Base-by-base conservation (phyloP, 78 protist genomes). In the Dictyostelium capitatum region DNA sequence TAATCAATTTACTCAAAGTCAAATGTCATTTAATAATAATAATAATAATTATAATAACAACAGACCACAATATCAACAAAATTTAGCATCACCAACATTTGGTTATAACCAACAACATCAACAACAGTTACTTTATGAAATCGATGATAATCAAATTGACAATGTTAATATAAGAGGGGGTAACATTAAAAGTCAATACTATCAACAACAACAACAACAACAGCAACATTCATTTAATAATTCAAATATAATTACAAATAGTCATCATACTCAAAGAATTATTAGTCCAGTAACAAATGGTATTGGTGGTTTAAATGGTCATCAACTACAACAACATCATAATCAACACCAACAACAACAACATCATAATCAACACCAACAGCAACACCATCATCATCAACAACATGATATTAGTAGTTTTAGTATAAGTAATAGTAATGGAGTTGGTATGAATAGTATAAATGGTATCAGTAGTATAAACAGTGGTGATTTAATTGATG, bases 91-190 rank as follows among this genome's bases (percentile, higher is more conserved):
- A 37, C 43, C 43, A 37, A 37, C 43, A 37, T 37, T 37, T 37
- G 43, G 43, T 37, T 37, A 17, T 19, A 17, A 69, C 5, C 77
- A 69, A 37, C 72, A 59, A 23, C 15, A 59, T 23, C 15, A 59
- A 23, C 69, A 64, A 64, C 77, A 69, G 10, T 43, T 28, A 15
- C 12, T 23, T 15, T 67, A 67, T 67, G 75, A 67, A 15, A 67
- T 67, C 9, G 75, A 67, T 67, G 75, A 67, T 15, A 67, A 67
- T 32, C 75, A 67, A 67, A 62, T 62, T 25, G 70, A 62, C 10
- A 62, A 23, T 25, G 70, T 8, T 23, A 62, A 62, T 62, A 62
- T 57, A 9, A 57, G 10, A 25, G 28, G 70, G 11, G 19, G 70
- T 23, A 37, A 37, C 10, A 62, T 25, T 62, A 62, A 37, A 23